Percentiles rank a stretch among this genome's conserved stretches.
These are phyloP conservation scores for Rhododendron ferrugineum DNA, from an alignment of 148 eudicot species.

Conservation along the genomic window DNA sequence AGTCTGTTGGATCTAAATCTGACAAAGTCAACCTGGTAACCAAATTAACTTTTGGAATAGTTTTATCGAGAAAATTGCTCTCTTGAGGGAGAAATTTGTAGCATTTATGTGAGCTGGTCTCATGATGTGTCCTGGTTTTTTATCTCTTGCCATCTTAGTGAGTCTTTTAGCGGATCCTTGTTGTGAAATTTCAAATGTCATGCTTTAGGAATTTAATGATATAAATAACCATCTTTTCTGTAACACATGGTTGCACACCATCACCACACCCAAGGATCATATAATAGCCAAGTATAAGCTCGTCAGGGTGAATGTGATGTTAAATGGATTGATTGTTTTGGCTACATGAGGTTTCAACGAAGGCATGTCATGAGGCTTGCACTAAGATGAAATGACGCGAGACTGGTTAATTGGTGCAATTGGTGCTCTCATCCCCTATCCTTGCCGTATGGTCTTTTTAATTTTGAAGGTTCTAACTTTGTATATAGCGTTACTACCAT, in stretches of 20 bases:
- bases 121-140: neutral
- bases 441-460: neutral
- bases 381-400: neutral
- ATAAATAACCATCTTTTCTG: neutral
- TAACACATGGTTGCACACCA: neutral
- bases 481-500: neutral
- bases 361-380: neutral
- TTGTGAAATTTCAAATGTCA: neutral
- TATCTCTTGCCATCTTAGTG: neutral
- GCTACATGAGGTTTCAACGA: neutral
- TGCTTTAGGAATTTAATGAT: neutral
- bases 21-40: slow-evolving; percentile 82
- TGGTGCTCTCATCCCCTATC: neutral
- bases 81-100: neutral
- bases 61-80: neutral
- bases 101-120: neutral
- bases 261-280: neutral
- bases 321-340: neutral
- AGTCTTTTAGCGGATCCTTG: neutral
- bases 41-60: neutral
- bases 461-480: neutral
- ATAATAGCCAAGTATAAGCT: neutral
- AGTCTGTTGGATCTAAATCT: slow-evolving; percentile 79
- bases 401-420: neutral
- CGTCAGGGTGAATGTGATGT: neutral